Base-by-base conservation (phyloP, 2,329 filamentous ascomycete species). In the Trichoderma breve region DNA sequence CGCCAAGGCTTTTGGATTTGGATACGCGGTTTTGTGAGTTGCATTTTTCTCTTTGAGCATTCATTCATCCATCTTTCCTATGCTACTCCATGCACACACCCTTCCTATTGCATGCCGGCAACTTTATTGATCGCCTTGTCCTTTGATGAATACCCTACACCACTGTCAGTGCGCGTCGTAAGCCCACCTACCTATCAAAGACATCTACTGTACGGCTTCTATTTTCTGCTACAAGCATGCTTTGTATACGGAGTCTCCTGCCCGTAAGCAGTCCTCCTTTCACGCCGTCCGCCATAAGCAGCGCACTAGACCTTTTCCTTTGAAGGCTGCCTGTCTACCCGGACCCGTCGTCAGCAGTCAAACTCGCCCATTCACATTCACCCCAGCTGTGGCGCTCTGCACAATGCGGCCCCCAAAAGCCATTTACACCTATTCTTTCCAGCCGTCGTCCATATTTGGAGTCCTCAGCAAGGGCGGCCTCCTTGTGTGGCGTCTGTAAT, bases 391-490 rank as follows among this genome's bases (percentile, higher is more conserved):
- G 57, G 67, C 67, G 67, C 57, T 51, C 55, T 53, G 28, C 55
- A 32, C 39, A 18, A 36, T 26, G 43, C 65, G 67, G 67, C 67
- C 67, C 67, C 67, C 67, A 70, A 61, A 6, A 30, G 26, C 57
- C 30, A 69, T 47, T 47, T 14, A 24, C 36, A 60, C 26, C 30
- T 51, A 32, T 43, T 36, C 34, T 28, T 18, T 57, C 7, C 28
- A 53, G 39, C 28, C 55, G 9, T 61, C 21, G 30, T 70, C 67
- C 57, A 70, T 61, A 61, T 70, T 62, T 70, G 66, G 66, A 70
- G 12, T 62, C 39, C n/a, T 70, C 57, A 69, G 39, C 34, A 53
- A 61, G 34, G 66, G 66, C 66, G 66, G 66, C 66, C 66, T 70
- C 66, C 57, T 21, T 61, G 36, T 39, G 39, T 70, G 66, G 66